These are phyloP conservation scores for Moniliophthora roreri DNA, from an alignment of 1,284 basidiomycete genomes.

Conservation along the genomic window DNA sequence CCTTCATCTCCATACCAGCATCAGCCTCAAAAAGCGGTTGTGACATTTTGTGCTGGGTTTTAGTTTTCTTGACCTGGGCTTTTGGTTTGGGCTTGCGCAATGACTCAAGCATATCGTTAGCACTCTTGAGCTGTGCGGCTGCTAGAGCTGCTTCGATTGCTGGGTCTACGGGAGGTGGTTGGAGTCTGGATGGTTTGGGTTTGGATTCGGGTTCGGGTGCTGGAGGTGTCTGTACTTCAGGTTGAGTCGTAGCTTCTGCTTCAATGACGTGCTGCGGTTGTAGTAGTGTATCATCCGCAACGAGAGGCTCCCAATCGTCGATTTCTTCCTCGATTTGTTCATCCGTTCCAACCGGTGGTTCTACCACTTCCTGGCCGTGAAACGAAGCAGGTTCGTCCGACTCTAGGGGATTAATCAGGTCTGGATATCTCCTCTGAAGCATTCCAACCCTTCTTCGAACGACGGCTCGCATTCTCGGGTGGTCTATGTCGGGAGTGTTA, in stretches of 20 bases:
- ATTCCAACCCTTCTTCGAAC: neutral
- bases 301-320: neutral
- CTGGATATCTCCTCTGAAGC: neutral
- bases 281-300: neutral
- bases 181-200: neutral
- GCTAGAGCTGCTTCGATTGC: neutral
- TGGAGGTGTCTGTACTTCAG: neutral
- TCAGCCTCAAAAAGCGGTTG: neutral
- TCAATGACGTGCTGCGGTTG: neutral
- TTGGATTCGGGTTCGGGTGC: neutral
- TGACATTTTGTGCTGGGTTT: neutral
- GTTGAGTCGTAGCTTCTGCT: neutral
- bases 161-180: neutral
- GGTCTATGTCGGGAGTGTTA: neutral
- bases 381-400: neutral
- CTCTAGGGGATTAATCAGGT: neutral
- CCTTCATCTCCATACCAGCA: neutral
- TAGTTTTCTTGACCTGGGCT: neutral
- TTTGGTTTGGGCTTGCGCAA: neutral
- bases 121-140: constrained; percentile 7
- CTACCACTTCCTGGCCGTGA: neutral
- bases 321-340: neutral
- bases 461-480: neutral
- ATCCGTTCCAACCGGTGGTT: neutral
- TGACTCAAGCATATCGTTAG: constrained; percentile 6